Evolutionary conservation across 2,329 filamentous ascomycete genomes (phyloP), one percentile per base, ranked within the genome.

Genomic region (Aspergillus sp.): DNA sequence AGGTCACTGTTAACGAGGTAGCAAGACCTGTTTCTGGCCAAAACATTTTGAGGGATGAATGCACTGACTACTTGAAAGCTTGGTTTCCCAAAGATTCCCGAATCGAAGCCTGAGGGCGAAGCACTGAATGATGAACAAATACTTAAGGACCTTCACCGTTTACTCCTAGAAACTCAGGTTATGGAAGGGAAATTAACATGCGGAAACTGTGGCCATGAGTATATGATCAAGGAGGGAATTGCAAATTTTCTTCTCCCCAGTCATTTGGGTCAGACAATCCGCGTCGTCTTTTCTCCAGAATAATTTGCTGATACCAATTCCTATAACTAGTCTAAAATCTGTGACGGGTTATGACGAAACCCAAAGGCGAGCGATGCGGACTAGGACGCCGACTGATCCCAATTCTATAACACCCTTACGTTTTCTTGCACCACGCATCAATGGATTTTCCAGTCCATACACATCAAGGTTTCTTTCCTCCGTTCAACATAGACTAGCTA

Each of bases 181-280:
- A 78, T 82, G 32, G 87, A 91, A 69, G 93, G 93, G 3, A 91
- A 88, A 69, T 76, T 98, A 52, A 86, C 90, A 5, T 98, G 93
- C 66, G 90, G 81, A 38, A 87, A 86, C 67, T 98, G 93, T 64
- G 88, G 87, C 38, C 91, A 97, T 64, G 88, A 95, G 73, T 98
- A 97, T 68, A 83, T 83, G 46, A 85, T 98, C 50, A 90, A 93
- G 64, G 91, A 98, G 70, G 93, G 93, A 5, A 95, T 97, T 66
- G 89, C 90, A 47, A 97, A 97, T 68, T 98, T 98, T 61, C 71
- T 98, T 62, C 71, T 98, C 55, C 93, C 93, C 9, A 93, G 86
- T 59, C 93, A 98, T 73, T 71, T 98, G 67, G 93, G 68, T 70
- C 44, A 39, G 60, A 46, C 5, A 39, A 38, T 19, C 19, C 19